Percentiles rank a stretch among this genome's conserved stretches.
phyloP scores from a whole-genome alignment of 2,329 filamentous ascomycete genomes.

The Metarhizium guizhouense region DNA sequence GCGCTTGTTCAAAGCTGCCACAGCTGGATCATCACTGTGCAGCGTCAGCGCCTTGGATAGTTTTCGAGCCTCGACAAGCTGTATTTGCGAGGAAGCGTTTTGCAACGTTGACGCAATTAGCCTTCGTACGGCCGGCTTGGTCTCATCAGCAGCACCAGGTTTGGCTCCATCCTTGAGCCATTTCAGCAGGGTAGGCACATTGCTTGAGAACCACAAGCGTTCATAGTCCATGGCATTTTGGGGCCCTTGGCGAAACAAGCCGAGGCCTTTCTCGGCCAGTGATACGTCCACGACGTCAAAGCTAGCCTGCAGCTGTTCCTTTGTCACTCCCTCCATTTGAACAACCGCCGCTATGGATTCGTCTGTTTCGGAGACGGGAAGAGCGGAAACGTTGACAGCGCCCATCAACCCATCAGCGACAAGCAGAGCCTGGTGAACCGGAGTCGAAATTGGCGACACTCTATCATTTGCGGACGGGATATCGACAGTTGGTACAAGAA shows the following conservation, averaged over 20 bases:
- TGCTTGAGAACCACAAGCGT: constrained; percentile 63
- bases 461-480: constrained; percentile 58
- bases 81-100: constrained; percentile 41
- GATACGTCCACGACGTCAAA: constrained; percentile 55
- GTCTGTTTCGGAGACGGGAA: constrained; percentile 29
- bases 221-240: constrained; percentile 65
- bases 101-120: constrained; percentile 60
- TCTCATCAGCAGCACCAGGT: constrained; percentile 27
- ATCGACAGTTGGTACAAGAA: constrained; percentile 69
- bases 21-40: constrained; percentile 21
- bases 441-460: constrained; percentile 61
- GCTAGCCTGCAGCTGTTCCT: constrained; percentile 26
- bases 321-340: constrained; percentile 40
- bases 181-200: constrained; percentile 51
- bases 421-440: constrained; percentile 74
- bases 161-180: constrained; percentile 52
- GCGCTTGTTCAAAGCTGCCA: constrained; percentile 40
- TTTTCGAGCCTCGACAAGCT: constrained; percentile 35
- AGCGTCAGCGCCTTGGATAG: constrained; percentile 23
- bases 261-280: constrained; percentile 53
- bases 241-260: constrained; percentile 59
- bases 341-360: constrained; percentile 46
- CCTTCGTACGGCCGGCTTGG: constrained; percentile 57
- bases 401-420: constrained; percentile 66
- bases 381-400: constrained; percentile 42